Percentiles rank a stretch among this genome's conserved stretches.
These are phyloP conservation scores for Mycena capillaripes DNA, from an alignment of 768 basidiomycete genomes.

Conservation along the genomic window DNA sequence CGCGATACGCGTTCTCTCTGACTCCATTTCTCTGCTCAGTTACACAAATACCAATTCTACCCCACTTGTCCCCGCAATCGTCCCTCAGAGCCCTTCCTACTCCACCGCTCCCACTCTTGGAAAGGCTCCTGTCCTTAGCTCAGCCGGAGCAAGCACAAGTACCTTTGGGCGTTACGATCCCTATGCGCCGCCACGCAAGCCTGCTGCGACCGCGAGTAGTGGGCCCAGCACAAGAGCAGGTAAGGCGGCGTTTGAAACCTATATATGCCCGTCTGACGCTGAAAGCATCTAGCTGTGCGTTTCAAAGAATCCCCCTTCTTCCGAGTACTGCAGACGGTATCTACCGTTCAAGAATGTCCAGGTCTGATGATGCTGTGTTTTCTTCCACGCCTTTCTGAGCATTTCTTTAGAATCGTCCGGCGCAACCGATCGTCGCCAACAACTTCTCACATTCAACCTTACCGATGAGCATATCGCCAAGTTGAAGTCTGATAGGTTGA, in stretches of 20 bases:
- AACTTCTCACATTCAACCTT: conserved; percentile 73
- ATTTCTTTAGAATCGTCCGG: conserved; percentile 75
- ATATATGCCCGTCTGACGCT: conserved; percentile 33
- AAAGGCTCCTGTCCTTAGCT: conserved; percentile 49
- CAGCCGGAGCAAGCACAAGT: conserved; percentile 47
- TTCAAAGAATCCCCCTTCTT: conserved; percentile 90
- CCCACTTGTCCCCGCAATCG: conserved; percentile 20
- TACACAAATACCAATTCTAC: conserved; percentile 25
- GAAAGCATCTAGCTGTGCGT: conserved; percentile 65
- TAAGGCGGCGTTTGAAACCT: conserved; percentile 30
- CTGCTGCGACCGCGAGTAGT: conserved; percentile 50
- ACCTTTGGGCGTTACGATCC: conserved; percentile 71
- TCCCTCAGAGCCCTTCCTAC: conserved; percentile 28
- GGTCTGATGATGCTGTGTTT: conserved; percentile 59
- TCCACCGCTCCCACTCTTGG: conserved; percentile 21
- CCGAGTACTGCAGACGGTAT: conserved; percentile 74
- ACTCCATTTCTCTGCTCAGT: conserved; percentile 17
- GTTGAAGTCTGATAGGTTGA: conserved; percentile 69
- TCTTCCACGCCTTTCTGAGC: neutral
- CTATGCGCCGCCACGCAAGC: conserved; percentile 71
- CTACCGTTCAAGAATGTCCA: conserved; percentile 80
- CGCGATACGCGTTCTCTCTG: conserved; percentile 8
- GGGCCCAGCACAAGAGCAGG: conserved; percentile 47
- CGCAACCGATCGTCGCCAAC: conserved; percentile 81
- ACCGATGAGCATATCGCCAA: conserved; percentile 74